Evolutionary conservation across 2,329 filamentous ascomycete genomes (phyloP).

Genomic region (Metarhizium rileyi): DNA sequence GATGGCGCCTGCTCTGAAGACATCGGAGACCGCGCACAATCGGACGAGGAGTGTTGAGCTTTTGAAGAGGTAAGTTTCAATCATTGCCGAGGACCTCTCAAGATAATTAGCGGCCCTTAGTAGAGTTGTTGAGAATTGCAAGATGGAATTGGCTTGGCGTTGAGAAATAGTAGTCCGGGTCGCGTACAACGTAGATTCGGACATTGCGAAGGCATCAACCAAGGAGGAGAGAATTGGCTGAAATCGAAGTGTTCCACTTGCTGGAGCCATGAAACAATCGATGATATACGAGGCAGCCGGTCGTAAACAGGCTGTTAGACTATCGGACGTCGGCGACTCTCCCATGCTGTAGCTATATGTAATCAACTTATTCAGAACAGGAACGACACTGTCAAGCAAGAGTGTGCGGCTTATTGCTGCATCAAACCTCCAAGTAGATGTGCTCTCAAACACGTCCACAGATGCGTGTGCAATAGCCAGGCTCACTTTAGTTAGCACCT

Average conservation of each 20-base stretch:
- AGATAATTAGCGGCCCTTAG: slow-evolving; percentile 60
- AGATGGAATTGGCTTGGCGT: slow-evolving; percentile 51
- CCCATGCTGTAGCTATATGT: slow-evolving; percentile 67
- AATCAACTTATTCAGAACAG: slow-evolving; percentile 62
- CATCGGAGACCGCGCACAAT: slow-evolving; percentile 60
- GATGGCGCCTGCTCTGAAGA: slow-evolving; percentile 56
- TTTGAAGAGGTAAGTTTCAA: slow-evolving; percentile 76
- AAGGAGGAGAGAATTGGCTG: slow-evolving; percentile 68
- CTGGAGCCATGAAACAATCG: slow-evolving; percentile 64
- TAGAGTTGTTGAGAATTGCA: slow-evolving; percentile 59
- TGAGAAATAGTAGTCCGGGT: slow-evolving; percentile 45
- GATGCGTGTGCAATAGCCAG: slow-evolving; percentile 64
- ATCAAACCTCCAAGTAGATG: slow-evolving; percentile 75
- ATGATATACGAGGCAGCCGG: slow-evolving; percentile 67
- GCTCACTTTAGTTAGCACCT: slow-evolving; percentile 62
- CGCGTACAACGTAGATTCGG: slow-evolving; percentile 53
- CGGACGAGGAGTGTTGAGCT: slow-evolving; percentile 66
- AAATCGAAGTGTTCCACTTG: slow-evolving; percentile 61
- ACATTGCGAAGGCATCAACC: slow-evolving; percentile 34
- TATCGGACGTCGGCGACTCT: slow-evolving; percentile 36
- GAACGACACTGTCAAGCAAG: slow-evolving; percentile 58
- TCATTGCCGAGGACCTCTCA: slow-evolving; percentile 50
- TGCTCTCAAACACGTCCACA: slow-evolving; percentile 78
- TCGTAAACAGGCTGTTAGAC: slow-evolving; percentile 52
- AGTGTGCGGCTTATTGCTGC: slow-evolving; percentile 56